Percentiles rank a stretch among this genome's conserved stretches.
These are phyloP conservation scores for Neurospora sublineolata DNA, from an alignment of 495 filamentous ascomycete genomes.

Conservation along the genomic window DNA sequence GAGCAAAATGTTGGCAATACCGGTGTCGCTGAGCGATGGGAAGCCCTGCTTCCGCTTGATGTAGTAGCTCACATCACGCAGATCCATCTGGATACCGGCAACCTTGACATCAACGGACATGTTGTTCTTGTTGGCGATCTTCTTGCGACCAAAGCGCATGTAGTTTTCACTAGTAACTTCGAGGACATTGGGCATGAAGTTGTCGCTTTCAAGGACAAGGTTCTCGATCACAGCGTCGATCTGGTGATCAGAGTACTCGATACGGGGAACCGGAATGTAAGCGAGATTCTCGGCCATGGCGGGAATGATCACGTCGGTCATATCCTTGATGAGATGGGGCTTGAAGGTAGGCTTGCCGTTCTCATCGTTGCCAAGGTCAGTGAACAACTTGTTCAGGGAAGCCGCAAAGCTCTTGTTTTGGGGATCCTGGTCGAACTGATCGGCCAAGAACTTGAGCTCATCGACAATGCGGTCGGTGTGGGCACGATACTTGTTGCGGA, in stretches of 20 bases:
- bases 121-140: constrained; percentile 55
- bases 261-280: constrained; percentile 88
- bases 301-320: constrained; percentile 78
- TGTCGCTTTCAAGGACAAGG: constrained; percentile 88
- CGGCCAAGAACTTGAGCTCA: constrained; percentile 78
- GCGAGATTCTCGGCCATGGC: constrained; percentile 73
- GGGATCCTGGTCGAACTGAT: constrained; percentile 80
- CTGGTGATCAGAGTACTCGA: constrained; percentile 80
- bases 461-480: constrained; percentile 83
- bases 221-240: constrained; percentile 90
- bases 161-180: constrained; percentile 91
- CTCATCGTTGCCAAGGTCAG: constrained; percentile 66
- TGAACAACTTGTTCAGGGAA: constrained; percentile 75
- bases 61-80: constrained; percentile 86
- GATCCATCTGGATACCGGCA: constrained; percentile 80
- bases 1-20: constrained; percentile 82
- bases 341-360: constrained; percentile 83
- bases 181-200: constrained; percentile 88
- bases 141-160: constrained; percentile 89
- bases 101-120: constrained; percentile 76
- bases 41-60: constrained; percentile 94
- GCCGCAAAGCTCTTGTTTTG: constrained; percentile 70
- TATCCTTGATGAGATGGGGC: constrained; percentile 78
- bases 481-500: constrained; percentile 75
- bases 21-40: constrained; percentile 77